phyloP scores from a whole-genome alignment of 2,329 filamentous ascomycete species.

The Rutstroemia sp. region DNA sequence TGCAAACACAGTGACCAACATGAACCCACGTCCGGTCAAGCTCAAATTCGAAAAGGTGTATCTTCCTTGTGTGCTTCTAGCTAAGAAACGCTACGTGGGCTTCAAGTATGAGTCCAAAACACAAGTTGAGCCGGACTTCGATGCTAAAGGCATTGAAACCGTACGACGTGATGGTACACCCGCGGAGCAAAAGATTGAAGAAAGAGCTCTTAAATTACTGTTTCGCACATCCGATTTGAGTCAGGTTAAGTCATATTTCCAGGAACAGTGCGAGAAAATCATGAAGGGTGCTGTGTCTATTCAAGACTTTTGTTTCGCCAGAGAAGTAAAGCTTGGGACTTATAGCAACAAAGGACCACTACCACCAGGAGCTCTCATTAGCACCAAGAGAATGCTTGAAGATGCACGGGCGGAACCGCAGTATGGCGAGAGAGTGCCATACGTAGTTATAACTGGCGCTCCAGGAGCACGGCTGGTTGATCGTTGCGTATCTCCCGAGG shows the following conservation, averaged over 20 bases:
- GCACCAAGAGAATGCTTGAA: constrained; percentile 74
- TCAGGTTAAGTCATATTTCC: constrained; percentile 84
- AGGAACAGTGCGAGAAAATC: constrained; percentile 83
- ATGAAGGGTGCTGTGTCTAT: constrained; percentile 82
- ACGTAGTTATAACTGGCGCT: constrained; percentile 83
- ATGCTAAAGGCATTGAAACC: constrained; percentile 97
- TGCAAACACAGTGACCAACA: constrained; percentile 73
- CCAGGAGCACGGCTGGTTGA: constrained; percentile 82
- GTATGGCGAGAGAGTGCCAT: constrained; percentile 90
- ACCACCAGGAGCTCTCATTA: constrained; percentile 83
- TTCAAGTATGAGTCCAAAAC: constrained; percentile 84
- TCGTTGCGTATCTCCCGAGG: constrained; percentile 82
- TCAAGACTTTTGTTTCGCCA: constrained; percentile 93
- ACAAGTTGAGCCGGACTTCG: constrained; percentile 79
- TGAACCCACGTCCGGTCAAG: constrained; percentile 87
- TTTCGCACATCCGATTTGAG: constrained; percentile 88
- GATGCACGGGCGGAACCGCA: constrained; percentile 86
- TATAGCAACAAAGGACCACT: constrained; percentile 76
- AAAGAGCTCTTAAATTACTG: constrained; percentile 79
- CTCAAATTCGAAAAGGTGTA: constrained; percentile 99
- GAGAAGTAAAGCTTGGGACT: constrained; percentile 81
- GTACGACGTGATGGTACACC: constrained; percentile 91
- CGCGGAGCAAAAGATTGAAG: constrained; percentile 93
- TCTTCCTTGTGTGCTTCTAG: constrained; percentile 84
- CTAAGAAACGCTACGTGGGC: constrained; percentile 97